These are phyloP conservation scores for Diplosphaera chodatii DNA, from an alignment of 139 green algal species.

Conservation along the genomic window DNA sequence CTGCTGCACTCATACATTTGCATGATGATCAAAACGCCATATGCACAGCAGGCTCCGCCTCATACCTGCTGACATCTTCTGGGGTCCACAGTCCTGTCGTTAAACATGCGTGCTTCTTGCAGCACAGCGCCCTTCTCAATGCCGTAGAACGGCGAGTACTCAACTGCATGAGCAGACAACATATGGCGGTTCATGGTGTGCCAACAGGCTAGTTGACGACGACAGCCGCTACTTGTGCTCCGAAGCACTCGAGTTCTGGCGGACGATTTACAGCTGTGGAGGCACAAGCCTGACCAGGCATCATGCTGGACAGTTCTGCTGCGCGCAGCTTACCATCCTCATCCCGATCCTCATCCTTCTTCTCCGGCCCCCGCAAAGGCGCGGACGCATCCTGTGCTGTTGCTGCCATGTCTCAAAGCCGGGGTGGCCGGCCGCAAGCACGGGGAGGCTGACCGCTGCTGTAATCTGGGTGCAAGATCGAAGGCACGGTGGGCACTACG, in stretches of 20 bases:
- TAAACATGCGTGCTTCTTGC: constrained; percentile 93
- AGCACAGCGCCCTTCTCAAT: constrained; percentile 99
- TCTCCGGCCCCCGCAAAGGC: constrained; percentile 53
- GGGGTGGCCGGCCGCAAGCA: not conserved
- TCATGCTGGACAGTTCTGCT: not conserved
- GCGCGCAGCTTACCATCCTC: constrained; percentile 75
- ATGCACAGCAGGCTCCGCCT: too few species aligned
- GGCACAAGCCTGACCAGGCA: too few species aligned
- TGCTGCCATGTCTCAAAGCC: constrained; percentile 38
- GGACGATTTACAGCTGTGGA: too few species aligned
- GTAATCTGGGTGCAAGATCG: too few species aligned
- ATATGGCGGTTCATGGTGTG: too few species aligned
- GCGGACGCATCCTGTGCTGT: constrained; percentile 68
- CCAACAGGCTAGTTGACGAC: too few species aligned
- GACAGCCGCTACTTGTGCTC: too few species aligned
- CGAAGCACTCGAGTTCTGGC: too few species aligned
- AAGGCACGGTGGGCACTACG: too few species aligned
- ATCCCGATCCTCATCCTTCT: constrained; percentile 90
- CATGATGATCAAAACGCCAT: too few species aligned
- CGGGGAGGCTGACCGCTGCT: too few species aligned
- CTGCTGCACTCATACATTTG: too few species aligned
- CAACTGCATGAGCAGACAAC: constrained; percentile 62
- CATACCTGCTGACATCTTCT: constrained; percentile 85
- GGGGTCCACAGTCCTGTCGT: constrained; percentile 90
- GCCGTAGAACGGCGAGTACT: constrained; percentile 98